Base-by-base conservation (phyloP, 2,329 filamentous ascomycete genomes). In the Pleomassaria siparia region DNA sequence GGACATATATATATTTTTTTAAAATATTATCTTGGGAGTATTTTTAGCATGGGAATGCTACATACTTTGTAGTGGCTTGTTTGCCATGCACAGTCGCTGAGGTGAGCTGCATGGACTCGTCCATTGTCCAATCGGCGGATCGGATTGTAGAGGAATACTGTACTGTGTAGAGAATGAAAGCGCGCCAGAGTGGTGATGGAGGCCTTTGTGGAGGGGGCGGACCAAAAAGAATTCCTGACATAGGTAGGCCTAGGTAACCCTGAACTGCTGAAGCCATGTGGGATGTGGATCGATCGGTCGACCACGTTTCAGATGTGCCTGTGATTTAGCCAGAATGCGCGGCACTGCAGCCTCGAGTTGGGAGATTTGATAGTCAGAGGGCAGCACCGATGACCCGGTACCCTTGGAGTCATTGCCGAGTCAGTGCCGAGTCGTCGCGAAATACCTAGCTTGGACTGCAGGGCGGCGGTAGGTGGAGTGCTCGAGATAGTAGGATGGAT, bases 241-340 rank as follows among this genome's bases (percentile, higher is more conserved):
- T 32, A 42, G n/a, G n/a, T n/a, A n/a, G n/a, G n/a, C n/a, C n/a
- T 37, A 44, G 16, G 24, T 28, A 40, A 36, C 33, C 44, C 21
- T 39, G 20, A 33, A 28, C 11, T 46, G 44, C 22, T 40, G 29
- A 25, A 37, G 37, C 33, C 35, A 25, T 24, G 43, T 44, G 44
- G 29, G 43, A 47, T 47, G 12, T 41, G 44, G 43, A 51, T 49
- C 46, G 52, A 57, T 55, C 51, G 46, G 48, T 45, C 40, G 49
- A 45, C 39, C 41, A 43, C 44, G 54, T 56, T 54, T 53, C 51
- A 54, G 51, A 54, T 56, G 45, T 35, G 40, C 37, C 16, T 33
- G n/a, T 24, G 20, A 44, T 57, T 57, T 57, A 57, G 54, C 47
- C 54, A 55, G 39, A 55, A 53, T 55, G 32, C 49, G 26, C 16